Evolutionary conservation across 108 stramenopile species (phyloP).

Genomic region (Tribonema minus): DNA sequence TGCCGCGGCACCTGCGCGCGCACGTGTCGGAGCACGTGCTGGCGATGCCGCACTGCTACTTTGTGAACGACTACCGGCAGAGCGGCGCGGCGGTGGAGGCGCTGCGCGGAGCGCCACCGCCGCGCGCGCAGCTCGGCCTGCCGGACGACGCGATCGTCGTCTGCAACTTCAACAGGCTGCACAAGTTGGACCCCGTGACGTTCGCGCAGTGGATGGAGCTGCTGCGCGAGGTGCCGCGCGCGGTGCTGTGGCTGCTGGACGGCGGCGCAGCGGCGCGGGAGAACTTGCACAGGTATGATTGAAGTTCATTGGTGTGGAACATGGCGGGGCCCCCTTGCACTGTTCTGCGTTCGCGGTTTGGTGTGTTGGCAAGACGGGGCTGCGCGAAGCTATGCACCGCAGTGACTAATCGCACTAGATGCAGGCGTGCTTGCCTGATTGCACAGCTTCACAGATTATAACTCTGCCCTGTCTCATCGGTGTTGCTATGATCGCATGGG

Average conservation of each 20-base stretch:
- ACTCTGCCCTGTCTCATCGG: no score
- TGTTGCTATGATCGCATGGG: no score
- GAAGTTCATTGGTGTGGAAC: no score
- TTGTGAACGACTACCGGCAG: constrained; percentile 74
- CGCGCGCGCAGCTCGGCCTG: constrained; percentile 36
- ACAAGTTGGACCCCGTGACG: constrained; percentile 77
- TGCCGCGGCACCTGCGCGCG: constrained; percentile 19
- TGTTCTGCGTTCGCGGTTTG: no score
- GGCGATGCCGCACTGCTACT: constrained; percentile 75
- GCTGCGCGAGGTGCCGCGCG: constrained; percentile 52
- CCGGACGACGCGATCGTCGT: constrained; percentile 64
- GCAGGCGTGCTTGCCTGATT: no score
- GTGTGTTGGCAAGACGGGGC: no score
- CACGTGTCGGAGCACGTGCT: constrained; percentile 40
- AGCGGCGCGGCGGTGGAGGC: constrained; percentile 50
- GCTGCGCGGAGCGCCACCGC: constrained; percentile 23
- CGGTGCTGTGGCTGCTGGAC: constrained; percentile 72
- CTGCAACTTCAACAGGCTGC: constrained; percentile 74
- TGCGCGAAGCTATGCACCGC: no score
- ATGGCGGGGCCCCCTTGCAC: no score
- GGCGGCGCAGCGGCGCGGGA: constrained; percentile 55
- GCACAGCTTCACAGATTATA: no score
- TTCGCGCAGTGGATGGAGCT: constrained; percentile 70
- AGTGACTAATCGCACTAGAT: no score
- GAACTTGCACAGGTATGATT: no score